A percentile compares a stretch with the other conserved stretches of the same genome.
Conservation (phyloP, 495 filamentous ascomycete genomes). For the Daldinia decipiens region DNA sequence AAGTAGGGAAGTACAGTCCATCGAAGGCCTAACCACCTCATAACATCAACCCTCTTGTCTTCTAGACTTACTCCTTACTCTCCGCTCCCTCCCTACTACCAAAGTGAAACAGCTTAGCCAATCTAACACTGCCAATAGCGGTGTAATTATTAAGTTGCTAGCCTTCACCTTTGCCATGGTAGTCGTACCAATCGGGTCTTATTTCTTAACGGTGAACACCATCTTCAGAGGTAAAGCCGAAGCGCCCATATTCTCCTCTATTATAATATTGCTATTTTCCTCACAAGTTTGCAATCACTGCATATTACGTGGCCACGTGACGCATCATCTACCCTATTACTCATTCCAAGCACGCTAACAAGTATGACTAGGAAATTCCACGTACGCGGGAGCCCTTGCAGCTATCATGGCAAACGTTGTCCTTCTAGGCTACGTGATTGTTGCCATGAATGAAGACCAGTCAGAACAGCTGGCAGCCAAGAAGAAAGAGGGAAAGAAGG, state of each 20-base stretch:
- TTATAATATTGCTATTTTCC: not conserved
- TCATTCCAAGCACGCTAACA: conserved; percentile 12
- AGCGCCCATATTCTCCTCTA: not conserved
- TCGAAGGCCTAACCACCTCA: not conserved
- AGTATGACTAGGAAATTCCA: conserved; percentile 76
- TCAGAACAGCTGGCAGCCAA: conserved; percentile 56
- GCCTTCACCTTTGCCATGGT: conserved; percentile 94
- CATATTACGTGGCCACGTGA: not conserved
- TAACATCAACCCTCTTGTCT: not conserved
- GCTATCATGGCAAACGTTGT: conserved; percentile 93
- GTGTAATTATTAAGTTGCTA: conserved; percentile 89
- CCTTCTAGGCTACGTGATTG: conserved; percentile 87
- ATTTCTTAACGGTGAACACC: conserved; percentile 80
- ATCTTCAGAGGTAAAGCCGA: conserved; percentile 74
- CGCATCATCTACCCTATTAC: not conserved
- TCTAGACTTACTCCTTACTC: conserved; percentile 6
- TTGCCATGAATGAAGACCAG: conserved; percentile 92
- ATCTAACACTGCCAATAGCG: conserved; percentile 58
- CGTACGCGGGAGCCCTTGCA: conserved; percentile 83
- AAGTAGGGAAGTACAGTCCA: conserved; percentile 47
- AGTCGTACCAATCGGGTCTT: conserved; percentile 80
- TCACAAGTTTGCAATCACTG: not conserved
- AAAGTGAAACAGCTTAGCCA: not conserved
- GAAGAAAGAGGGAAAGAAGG: conserved; percentile 44
- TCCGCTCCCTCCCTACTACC: conserved; percentile 7